A percentile compares a stretch with the other conserved stretches of the same genome.
Conservation (phyloP, 441 rosid species). For the Melastoma candidum region DNA sequence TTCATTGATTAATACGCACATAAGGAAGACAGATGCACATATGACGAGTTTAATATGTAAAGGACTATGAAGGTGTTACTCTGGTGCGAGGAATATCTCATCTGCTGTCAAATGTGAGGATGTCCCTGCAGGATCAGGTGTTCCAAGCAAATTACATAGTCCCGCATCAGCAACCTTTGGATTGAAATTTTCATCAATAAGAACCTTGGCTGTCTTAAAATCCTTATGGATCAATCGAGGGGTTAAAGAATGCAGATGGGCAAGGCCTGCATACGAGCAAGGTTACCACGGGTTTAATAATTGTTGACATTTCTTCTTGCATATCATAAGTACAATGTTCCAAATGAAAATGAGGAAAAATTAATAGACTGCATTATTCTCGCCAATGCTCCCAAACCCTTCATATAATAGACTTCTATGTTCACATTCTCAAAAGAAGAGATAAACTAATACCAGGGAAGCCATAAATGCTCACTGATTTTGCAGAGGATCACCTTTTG, state of each 20-base stretch:
- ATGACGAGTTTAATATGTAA: conserved; percentile 1
- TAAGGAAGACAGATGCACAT: conserved; percentile 1
- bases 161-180: conserved; percentile 77
- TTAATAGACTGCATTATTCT: conserved; percentile 4
- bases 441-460: conserved; percentile 49
- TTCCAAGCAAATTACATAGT: conserved; percentile 58
- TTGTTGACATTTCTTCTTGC: too few species aligned
- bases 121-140: conserved; percentile 64
- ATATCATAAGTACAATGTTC: too few species aligned
- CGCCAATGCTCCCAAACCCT: conserved; percentile 17
- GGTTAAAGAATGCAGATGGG: conserved; percentile 59
- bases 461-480: conserved; percentile 74
- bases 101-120: conserved; percentile 62
- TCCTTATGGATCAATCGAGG: conserved; percentile 62
- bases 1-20: not conserved
- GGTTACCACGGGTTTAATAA: conserved; percentile 9
- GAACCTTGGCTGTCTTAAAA: conserved; percentile 66
- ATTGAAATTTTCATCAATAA: conserved; percentile 59
- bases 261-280: conserved; percentile 40
- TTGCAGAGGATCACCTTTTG: conserved; percentile 81
- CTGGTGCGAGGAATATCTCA: conserved; percentile 83
- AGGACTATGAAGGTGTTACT: conserved; percentile 33
- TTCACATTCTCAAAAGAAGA: conserved; percentile 23
- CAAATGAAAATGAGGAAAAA: not conserved
- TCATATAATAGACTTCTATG: conserved; percentile 9